Evolutionary conservation across 352 stramenopile species (phyloP).

Genomic region (Pythium oligandrum): DNA sequence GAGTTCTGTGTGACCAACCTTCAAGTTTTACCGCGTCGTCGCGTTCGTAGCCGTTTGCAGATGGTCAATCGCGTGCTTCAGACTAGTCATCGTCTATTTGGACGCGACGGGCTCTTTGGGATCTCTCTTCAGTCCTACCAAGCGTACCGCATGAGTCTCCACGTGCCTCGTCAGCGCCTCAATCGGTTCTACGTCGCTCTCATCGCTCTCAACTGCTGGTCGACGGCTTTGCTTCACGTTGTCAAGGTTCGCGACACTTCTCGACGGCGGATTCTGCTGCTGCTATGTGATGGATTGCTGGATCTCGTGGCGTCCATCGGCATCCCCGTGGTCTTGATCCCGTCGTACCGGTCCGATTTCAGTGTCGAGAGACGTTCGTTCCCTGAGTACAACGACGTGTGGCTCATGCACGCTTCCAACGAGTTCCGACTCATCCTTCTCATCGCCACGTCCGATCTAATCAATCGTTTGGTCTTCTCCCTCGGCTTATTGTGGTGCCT

Average conservation of each 20-base stretch:
- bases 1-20: slow-evolving; percentile 6
- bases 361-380: neutral
- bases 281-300: slow-evolving; percentile 4
- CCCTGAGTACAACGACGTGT: slow-evolving; percentile 6
- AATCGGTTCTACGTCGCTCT: slow-evolving; percentile 4
- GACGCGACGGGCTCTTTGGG: too few species aligned
- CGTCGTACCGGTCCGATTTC: slow-evolving; percentile 4
- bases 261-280: neutral
- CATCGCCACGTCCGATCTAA: slow-evolving; percentile 1
- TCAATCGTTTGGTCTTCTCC: slow-evolving; percentile 2
- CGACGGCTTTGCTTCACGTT: neutral
- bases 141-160: slow-evolving; percentile 10
- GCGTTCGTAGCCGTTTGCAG: too few species aligned
- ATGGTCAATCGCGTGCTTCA: too few species aligned
- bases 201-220: slow-evolving; percentile 8
- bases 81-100: too few species aligned
- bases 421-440: slow-evolving; percentile 11
- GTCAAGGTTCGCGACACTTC: neutral
- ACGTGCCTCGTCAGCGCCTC: slow-evolving; percentile 11
- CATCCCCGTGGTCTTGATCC: neutral
- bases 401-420: slow-evolving; percentile 7
- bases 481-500: slow-evolving; percentile 3
- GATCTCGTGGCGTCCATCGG: slow-evolving; percentile 11
- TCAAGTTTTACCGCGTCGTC: too few species aligned
- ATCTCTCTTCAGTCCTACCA: slow-evolving; percentile 8